Conservation (phyloP, 352 stramenopile genomes). For the Globisporangium ultimum region DNA sequence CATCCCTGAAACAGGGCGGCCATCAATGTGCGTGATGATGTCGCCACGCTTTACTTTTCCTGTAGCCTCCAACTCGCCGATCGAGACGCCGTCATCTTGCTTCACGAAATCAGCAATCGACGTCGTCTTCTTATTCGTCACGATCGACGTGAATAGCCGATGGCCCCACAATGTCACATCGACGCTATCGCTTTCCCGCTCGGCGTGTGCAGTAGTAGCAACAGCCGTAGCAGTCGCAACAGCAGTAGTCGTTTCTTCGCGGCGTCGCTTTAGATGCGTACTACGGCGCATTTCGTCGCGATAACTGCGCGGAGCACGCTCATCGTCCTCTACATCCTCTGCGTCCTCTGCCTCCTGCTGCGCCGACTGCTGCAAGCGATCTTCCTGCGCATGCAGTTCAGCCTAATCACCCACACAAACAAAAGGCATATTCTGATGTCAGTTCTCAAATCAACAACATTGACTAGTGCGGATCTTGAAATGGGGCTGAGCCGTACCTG, state of each 20-base stretch:
- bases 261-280: conserved; percentile 33
- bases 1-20: conserved; percentile 27
- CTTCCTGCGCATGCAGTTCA: neutral
- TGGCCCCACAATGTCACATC: conserved; percentile 51
- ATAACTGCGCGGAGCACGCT: conserved; percentile 14
- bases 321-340: neutral
- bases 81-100: conserved; percentile 31
- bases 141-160: conserved; percentile 68
- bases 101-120: conserved; percentile 49
- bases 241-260: conserved; percentile 10
- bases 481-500: conserved; percentile 10
- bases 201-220: no score
- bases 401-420: neutral
- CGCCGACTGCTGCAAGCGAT: neutral
- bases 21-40: conserved; percentile 50
- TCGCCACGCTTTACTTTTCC: conserved; percentile 48
- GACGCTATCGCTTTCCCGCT: conserved; percentile 6
- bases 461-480: neutral
- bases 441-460: neutral
- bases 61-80: conserved; percentile 60
- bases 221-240: neutral
- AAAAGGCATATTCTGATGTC: neutral
- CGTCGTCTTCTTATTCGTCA: conserved; percentile 46
- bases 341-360: conserved; percentile 1
- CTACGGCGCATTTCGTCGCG: conserved; percentile 24